Evolutionary conservation across 2,329 filamentous ascomycete genomes (phyloP).

Genomic region (Mycosphaerelloides madeirae): DNA sequence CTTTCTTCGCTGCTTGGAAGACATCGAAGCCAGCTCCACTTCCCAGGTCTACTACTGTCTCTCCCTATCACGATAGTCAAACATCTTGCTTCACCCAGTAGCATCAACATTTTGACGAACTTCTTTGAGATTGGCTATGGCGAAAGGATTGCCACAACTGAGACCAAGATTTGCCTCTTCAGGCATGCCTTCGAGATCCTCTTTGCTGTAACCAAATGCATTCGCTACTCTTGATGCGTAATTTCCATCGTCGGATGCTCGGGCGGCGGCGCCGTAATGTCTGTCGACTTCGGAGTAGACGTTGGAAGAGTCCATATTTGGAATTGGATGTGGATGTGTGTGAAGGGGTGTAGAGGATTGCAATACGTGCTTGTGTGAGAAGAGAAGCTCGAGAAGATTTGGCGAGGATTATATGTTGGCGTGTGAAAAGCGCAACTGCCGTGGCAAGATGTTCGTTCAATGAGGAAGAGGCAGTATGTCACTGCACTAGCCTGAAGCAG

Average conservation of each 20-base stretch:
- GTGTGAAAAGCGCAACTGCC: no score
- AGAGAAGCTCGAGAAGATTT: no score
- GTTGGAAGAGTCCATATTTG: slow-evolving; percentile 1
- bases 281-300: slow-evolving; percentile 4
- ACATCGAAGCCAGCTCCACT: slow-evolving; percentile 10
- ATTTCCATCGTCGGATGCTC: slow-evolving; percentile 3
- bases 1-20: slow-evolving; percentile 11
- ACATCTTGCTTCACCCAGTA: background rate
- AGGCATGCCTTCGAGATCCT: slow-evolving; percentile 7
- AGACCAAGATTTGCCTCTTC: slow-evolving; percentile 9
- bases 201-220: slow-evolving; percentile 6
- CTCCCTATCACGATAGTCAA: background rate
- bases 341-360: no score
- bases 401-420: no score
- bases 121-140: slow-evolving; percentile 4
- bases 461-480: no score
- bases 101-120: background rate
- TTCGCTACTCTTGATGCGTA: slow-evolving; percentile 4
- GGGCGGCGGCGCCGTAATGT: slow-evolving; percentile 5
- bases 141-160: slow-evolving; percentile 9
- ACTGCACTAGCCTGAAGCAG: no score
- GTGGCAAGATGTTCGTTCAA: no score
- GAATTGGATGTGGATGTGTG: no score
- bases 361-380: no score
- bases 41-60: slow-evolving; percentile 9